Percentiles rank a stretch among this genome's conserved stretches.
These are phyloP conservation scores for Spatholobus suberectus DNA, from an alignment of 306 rosid genomes.

Conservation along the genomic window DNA sequence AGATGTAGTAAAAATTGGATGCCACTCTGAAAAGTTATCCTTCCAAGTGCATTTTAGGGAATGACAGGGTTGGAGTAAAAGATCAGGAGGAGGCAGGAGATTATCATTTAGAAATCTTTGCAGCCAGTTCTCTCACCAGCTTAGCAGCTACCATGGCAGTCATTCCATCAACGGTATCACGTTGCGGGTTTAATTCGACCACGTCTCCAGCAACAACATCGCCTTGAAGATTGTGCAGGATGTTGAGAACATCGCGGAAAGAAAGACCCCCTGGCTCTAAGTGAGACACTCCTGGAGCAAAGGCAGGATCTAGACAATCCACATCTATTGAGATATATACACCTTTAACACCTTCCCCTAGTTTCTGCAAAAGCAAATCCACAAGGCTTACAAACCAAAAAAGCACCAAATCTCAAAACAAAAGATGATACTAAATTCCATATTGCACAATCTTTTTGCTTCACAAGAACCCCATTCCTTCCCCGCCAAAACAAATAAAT, in stretches of 20 bases:
- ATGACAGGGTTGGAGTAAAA: neutral
- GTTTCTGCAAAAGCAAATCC: constrained; percentile 63
- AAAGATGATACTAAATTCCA: neutral
- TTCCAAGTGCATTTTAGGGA: constrained; percentile 4
- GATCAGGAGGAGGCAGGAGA: neutral
- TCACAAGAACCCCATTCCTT: neutral
- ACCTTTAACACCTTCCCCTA: constrained; percentile 97
- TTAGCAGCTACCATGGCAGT: constrained; percentile 99
- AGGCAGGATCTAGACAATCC: constrained; percentile 94
- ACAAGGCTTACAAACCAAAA: constrained; percentile 6
- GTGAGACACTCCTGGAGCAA: constrained; percentile 99
- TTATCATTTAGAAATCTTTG: constrained; percentile 79
- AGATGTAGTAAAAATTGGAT: neutral
- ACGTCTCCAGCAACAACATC: constrained; percentile 88
- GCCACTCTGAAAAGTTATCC: constrained; percentile 7
- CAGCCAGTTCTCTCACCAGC: constrained; percentile 87
- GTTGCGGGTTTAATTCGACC: constrained; percentile 93
- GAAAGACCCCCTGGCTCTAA: constrained; percentile 96
- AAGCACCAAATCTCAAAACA: neutral
- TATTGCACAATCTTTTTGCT: neutral
- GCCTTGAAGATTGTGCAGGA: constrained; percentile 90
- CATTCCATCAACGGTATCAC: constrained; percentile 96
- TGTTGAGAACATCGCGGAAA: constrained; percentile 89
- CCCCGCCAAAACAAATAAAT: neutral
- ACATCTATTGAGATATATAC: constrained; percentile 91